Base-by-base conservation (phyloP, 257 asterid genomes). In the Salvia hispanica region DNA sequence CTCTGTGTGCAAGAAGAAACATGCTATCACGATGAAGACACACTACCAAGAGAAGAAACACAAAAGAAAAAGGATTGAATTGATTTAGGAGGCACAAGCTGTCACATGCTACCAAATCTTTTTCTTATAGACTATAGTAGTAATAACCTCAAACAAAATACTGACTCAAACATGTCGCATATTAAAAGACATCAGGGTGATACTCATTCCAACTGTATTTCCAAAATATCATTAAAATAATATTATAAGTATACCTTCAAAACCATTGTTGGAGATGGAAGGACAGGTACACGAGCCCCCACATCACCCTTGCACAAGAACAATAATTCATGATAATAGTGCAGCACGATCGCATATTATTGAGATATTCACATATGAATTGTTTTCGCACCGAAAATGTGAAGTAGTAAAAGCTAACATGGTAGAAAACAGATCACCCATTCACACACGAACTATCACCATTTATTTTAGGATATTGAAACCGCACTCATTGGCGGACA, bases 281-380 rank as follows among this genome's bases (percentile, higher is more conserved):
- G 64, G 75, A 8, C 55, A 69, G 69, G 61, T n/a, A 7, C 50
- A 71, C 60, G 78, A 69, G 74, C 71, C 71, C 64, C 70, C 75
- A 5, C 64, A 47, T 66, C 76, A 61, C 71, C 55, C 67, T 69
- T 54, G 65, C 60, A 71, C 50, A 65, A 56, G 68, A 18, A 71
- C 44, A 68, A 67, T 58, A 43, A 78, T 67, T 66, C 71, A 67
- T 44, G 62, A 52, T 53, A 77, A 51, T 15, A 71, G 60, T 83
- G 77, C 83, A 79, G 95, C 93, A 75, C 47, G 93, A 46, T 80
- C 3, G 25, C 25, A 21, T 21, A 21, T 21, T 21, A 21, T 25
- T 25, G 31, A 25, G 31, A 25, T 25, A 25, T 25, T 25, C 31
- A 18, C 21, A 0, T 18, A 18, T 18, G 21, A 18, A 18, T 18